Base-by-base conservation (phyloP, 495 filamentous ascomycete species). In the Xylaria palmicola region DNA sequence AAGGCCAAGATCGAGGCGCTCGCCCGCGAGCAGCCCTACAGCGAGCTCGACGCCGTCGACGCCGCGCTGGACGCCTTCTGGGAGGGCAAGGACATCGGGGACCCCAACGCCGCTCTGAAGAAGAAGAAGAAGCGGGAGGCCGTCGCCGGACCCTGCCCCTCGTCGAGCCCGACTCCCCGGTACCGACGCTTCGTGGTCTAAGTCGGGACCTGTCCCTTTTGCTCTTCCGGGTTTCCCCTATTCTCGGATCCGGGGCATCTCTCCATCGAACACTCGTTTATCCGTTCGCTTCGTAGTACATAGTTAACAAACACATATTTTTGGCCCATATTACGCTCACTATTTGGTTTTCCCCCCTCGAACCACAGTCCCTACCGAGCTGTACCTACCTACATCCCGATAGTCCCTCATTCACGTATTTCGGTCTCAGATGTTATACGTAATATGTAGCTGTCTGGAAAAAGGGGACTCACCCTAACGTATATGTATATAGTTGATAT, bases 21-120 rank as follows among this genome's bases (percentile, higher is more conserved):
- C 15, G 62, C 56, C 9, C 39, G 15, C 10, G 29, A 60, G 40
- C 56, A 64, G 48, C 56, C 62, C 4, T 64, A 64, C 22, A 64
- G 57, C 48, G 56, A 60, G 29, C 48, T 60, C 15, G 43, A 61
- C 29, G 45, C 39, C 43, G 48, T 64, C 17, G 57, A 55, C 29
- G 52, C 55, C 13, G 62, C 57, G 6, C 57, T 60, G 1, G 57
- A 64, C 27, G 34, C 7, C 1, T 50, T 59, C 56, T 59, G 56
- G 56, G 56, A 19, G 45, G 56, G 47, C 32, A 59, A 51, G 13
- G 56, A 59, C 20, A 59, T 59, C 43, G 56, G 56, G 13, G 43
- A 59, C n/a, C 56, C 56, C 6, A 51, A 41, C 17, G 56, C 56
- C 10, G 56, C 56, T 40, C 56, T 59, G 39, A 17, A 48, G 15